These are phyloP conservation scores for Musa balbisiana DNA, from an alignment of 202 grass and related monocot genomes.

Conservation along the genomic window DNA sequence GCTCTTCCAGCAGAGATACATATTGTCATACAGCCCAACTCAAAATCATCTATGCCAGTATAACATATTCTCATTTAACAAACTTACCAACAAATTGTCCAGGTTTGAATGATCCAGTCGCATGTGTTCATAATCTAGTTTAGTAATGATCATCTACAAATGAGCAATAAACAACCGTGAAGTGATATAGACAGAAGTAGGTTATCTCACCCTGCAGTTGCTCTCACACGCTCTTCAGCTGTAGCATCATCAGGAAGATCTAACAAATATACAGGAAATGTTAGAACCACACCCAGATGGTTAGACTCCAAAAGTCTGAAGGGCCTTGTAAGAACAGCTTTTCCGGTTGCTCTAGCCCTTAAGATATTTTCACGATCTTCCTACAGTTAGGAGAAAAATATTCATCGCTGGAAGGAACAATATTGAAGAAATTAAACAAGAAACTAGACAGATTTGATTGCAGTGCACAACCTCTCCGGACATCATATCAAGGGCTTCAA, in stretches of 20 bases:
- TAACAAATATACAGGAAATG: conserved; percentile 69
- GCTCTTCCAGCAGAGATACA: too few species aligned
- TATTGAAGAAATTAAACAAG: neutral
- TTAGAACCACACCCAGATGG: conserved; percentile 87
- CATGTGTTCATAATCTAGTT: neutral
- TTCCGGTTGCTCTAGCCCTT: conserved; percentile 65
- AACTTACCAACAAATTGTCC: too few species aligned
- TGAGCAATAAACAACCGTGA: neutral
- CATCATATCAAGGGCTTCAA: conserved; percentile 96
- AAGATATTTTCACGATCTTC: conserved; percentile 92
- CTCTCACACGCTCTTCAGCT: conserved; percentile 62
- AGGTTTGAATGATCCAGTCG: neutral
- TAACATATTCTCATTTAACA: too few species aligned
- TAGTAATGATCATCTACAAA: neutral
- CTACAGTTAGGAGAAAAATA: conserved; percentile 17
- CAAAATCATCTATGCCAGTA: too few species aligned
- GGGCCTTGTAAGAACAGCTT: conserved; percentile 81
- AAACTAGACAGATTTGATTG: neutral
- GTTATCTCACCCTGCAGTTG: conserved; percentile 71
- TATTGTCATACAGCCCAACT: too few species aligned
- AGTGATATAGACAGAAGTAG: neutral
- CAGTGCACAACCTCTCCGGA: conserved; percentile 63
- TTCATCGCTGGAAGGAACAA: conserved; percentile 3
- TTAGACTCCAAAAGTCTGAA: conserved; percentile 74
- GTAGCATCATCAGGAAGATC: conserved; percentile 45